Evolutionary conservation across 192 early-diverging fungal species (phyloP), one percentile per base, ranked within the genome.

Genomic region (Coemansia sp.): DNA sequence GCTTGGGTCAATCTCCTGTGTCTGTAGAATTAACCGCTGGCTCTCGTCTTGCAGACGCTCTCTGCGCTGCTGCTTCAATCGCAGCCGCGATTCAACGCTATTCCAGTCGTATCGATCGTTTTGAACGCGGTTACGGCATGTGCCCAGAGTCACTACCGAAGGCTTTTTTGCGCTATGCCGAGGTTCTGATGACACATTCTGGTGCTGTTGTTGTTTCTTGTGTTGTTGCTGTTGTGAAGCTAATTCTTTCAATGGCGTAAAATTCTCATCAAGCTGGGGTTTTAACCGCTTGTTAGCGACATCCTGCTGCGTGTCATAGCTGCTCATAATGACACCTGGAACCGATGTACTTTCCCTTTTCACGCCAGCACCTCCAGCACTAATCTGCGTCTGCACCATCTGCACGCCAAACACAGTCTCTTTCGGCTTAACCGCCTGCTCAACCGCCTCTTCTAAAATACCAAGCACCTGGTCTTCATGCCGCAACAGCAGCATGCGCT

Each of bases 401-500:
- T 43, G 47, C 1, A 76, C 53, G 3, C 51, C 49, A 42, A 69
- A 76, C 19, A 46, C 41, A 10, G 63, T 62, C 33, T 63, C 67
- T 0, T 25, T 18, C 2, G 74, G 64, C 38, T 63, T 53, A 13
- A 77, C 17, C 3, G 57, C 74, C 23, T 23, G 9, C 2, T 38
- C 49, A 27, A 77, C 44, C 4, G 56, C 68, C 5, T 40, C 18
- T 2, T 57, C 42, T 24, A 79, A 43, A 1, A 47, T 51, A 6
- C 12, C 55, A 0, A 79, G 48, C 34, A 79, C 15, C 33, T 25
- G 37, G 0, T 49, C 6, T 53, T 98, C 96, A 39, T 90, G 73
- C 44, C 94, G 86, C 10, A 98, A 64, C 61, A 95, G 77, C 17
- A 98, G 81, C 0, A 89, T 96, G 25, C 95, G 84, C 59, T 98